Evolutionary conservation across 2,329 filamentous ascomycete species (phyloP), one percentile per base, ranked within the genome.

Genomic region (Aspergillus pseudoterreus): DNA sequence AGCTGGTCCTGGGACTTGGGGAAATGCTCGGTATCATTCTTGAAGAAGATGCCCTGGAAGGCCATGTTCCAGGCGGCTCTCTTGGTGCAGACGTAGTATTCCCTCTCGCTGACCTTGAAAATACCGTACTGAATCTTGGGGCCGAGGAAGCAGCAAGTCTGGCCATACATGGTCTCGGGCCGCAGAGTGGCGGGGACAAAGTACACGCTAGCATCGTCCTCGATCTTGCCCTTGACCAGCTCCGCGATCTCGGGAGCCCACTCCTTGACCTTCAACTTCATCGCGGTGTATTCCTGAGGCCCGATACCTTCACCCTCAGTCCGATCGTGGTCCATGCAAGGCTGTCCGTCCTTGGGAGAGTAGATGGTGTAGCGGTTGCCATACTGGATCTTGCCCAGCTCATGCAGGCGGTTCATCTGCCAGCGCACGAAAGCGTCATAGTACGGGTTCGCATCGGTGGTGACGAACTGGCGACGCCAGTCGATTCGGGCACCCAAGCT

Each of bases 101-200:
- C 88, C 57, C 84, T 87, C 57, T 87, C 82, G 19, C 81, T 82
- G 50, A 84, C 83, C 71, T 90, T 88, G 80, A 90, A 96, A 57
- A 99, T 76, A 46, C 92, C 92, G 65, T 99, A 99, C 42, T 80
- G 83, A 65, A 97, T 87, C 67, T 87, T 88, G 9, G 94, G 92
- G 3, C 91, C 90, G 44, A 99, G 90, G 63, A 97, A 99, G 71
- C 92, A 96, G 75, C 90, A 95, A 4, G 86, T 95, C 73, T 97
- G 94, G 38, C 95, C 95, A 69, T 97, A 99, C 92, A 99, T 97
- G 33, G 94, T 99, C 78, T 99, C 94, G 2, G 94, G 90, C 56
- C 94, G 82, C 55, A 99, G 81, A 50, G 94, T 97, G 14, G 94
- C 94, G 11, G 94, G 88, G 11, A 97, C 84, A 64, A 97, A 87